Base-by-base conservation (phyloP, 805 yeast species). In the Teunomyces aglyptinius region DNA sequence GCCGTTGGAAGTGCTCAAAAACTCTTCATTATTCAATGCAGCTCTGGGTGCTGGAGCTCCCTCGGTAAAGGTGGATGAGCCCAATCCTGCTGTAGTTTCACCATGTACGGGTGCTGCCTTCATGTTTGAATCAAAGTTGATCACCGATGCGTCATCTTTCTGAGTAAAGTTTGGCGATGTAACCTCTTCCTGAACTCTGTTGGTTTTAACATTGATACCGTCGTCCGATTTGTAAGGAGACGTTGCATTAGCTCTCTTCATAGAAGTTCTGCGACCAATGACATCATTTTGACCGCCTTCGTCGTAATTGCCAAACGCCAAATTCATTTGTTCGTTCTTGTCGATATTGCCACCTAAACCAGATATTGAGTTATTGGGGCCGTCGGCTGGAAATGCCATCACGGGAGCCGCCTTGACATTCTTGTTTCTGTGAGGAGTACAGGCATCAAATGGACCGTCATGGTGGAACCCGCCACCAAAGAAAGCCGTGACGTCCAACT, bases 401-500 rank as follows among this genome's bases (percentile, higher is more conserved):
- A 94, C 97, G 4, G 99, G 99, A 0, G 97, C 96, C 39, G 81
- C 83, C 60, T 76, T 72, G 53, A 68, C 70, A 48, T 80, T 75
- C 68, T 86, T 87, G 68, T 94, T 94, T 64, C 98, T 83, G 65
- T 89, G 96, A 6, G 99, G 98, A 2, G 95, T 87, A 66, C 98
- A 92, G 1, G 99, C 99, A 64, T 94, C 99, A 64, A 94, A 94
- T 12, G 99, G 99, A 10, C 99, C 99, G 69, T 94, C 99, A 66
- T 94, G 98, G 67, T 94, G 99, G 77, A 94, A 94, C 2, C 95
- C 89, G 41, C 88, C 84, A 20, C 97, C 97, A 63, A 88, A 91
- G 51, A 91, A 77, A 1, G 96, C 97, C 10, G 97, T 91, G 40
- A 92, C 99, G 65, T 94, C 99, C 59, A 94, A 76, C 67, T 88